Percentiles rank a stretch among this genome's conserved stretches.
Evolutionary conservation across 768 basidiomycete genomes (phyloP).

Genomic region (Mycena rebaudengoi): DNA sequence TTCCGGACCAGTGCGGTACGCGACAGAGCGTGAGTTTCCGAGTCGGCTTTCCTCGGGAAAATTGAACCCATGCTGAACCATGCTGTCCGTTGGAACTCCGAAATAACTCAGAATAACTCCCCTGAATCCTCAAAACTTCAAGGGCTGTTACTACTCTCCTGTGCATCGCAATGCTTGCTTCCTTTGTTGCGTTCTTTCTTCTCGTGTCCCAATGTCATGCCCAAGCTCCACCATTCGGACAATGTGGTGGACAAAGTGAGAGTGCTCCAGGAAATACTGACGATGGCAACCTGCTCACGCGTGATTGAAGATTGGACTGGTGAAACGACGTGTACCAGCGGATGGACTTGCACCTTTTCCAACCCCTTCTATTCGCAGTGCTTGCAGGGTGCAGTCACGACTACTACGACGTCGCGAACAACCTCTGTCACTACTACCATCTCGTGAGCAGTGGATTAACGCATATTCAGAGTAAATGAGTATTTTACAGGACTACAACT

Average conservation of each 20-base stretch:
- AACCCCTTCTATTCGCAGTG: slow-evolving; percentile 51
- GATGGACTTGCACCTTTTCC: slow-evolving; percentile 44
- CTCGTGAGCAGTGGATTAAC: too few species aligned
- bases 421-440: not conserved
- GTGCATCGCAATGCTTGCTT: not conserved
- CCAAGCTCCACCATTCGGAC: slow-evolving; percentile 33
- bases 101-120: slow-evolving; percentile 10
- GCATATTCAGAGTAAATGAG: not conserved
- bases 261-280: too few species aligned
- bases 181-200: not conserved
- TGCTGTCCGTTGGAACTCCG: too few species aligned
- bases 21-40: too few species aligned
- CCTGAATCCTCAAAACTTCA: not conserved
- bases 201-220: not conserved
- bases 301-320: slow-evolving; percentile 48
- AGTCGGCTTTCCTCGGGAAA: not conserved
- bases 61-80: too few species aligned
- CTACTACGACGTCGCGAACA: slow-evolving; percentile 25
- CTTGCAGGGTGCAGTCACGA: slow-evolving; percentile 26
- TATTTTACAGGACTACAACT: not conserved
- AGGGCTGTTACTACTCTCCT: too few species aligned
- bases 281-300: too few species aligned
- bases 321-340: slow-evolving; percentile 39
- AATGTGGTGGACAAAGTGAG: slow-evolving; percentile 46
- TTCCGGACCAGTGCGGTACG: too few species aligned